Conservation (phyloP, 2,329 filamentous ascomycete genomes). For the Lasiodiplodia gonubiensis region DNA sequence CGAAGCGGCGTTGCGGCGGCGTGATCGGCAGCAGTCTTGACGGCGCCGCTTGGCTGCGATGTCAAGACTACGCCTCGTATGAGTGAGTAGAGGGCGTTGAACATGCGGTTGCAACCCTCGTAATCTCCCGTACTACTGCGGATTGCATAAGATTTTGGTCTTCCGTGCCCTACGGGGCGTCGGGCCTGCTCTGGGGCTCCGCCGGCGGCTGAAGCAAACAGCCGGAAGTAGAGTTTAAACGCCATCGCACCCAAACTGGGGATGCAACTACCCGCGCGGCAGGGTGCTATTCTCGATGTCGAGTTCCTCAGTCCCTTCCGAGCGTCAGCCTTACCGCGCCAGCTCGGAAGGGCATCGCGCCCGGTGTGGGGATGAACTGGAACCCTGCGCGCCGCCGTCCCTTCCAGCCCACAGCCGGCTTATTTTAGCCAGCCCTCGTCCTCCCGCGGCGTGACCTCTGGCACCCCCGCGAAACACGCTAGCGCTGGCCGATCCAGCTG, state of each 20-base stretch:
- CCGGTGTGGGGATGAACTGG: slow-evolving; percentile 2
- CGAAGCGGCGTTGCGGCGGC: background rate
- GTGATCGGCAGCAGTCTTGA: background rate
- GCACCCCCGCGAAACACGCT: slow-evolving; percentile 16
- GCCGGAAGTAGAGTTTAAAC: too few species aligned
- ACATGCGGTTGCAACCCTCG: background rate
- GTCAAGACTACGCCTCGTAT: slow-evolving; percentile 8
- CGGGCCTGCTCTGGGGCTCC: too few species aligned
- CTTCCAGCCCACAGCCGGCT: background rate
- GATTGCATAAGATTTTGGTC: too few species aligned
- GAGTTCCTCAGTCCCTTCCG: background rate
- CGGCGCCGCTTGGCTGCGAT: slow-evolving; percentile 4
- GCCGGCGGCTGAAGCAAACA: too few species aligned
- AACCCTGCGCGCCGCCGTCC: background rate
- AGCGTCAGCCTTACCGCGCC: slow-evolving; percentile 6
- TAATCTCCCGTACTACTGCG: slow-evolving; percentile 1
- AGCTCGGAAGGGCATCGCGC: background rate
- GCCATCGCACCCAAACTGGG: too few species aligned
- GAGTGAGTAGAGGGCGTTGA: background rate
- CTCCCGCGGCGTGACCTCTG: background rate
- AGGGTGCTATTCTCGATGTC: too few species aligned
- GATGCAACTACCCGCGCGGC: too few species aligned
- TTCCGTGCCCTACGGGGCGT: too few species aligned
- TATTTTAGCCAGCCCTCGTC: background rate
- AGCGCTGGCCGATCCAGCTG: background rate